phyloP scores from a whole-genome alignment of 495 filamentous ascomycete species.

The Aspergillus panamensis region DNA sequence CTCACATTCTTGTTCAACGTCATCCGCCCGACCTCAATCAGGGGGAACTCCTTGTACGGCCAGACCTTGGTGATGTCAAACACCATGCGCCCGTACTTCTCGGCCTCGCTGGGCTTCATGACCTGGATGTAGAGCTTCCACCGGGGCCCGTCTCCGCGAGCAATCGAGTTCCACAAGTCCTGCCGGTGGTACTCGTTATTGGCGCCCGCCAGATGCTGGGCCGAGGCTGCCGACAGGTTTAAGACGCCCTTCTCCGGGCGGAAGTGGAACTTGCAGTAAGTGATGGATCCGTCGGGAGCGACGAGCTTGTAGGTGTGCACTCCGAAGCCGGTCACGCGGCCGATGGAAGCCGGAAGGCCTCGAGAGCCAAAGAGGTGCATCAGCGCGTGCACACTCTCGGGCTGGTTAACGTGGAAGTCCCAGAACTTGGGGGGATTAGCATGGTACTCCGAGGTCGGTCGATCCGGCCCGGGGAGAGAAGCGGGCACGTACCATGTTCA shows the following conservation, averaged over 20 bases:
- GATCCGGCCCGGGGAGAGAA: background rate
- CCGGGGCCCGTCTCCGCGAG: slow-evolving; percentile 33
- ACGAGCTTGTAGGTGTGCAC: slow-evolving; percentile 66
- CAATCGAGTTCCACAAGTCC: slow-evolving; percentile 39
- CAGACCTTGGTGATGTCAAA: slow-evolving; percentile 48
- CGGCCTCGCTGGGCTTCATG: slow-evolving; percentile 47
- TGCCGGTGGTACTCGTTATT: slow-evolving; percentile 38
- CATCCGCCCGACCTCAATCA: slow-evolving; percentile 40
- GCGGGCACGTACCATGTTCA: slow-evolving; percentile 40
- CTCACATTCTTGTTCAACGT: slow-evolving; percentile 39
- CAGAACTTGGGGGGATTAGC: slow-evolving; percentile 40
- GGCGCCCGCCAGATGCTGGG: slow-evolving; percentile 48
- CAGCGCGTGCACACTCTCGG: slow-evolving; percentile 56
- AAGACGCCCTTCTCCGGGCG: slow-evolving; percentile 54
- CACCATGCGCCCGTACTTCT: slow-evolving; percentile 30
- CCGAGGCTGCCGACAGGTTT: slow-evolving; percentile 53
- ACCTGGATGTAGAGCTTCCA: slow-evolving; percentile 49
- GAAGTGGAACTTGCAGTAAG: slow-evolving; percentile 64
- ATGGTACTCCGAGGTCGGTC: too few species aligned
- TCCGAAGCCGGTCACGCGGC: slow-evolving; percentile 63
- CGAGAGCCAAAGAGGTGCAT: slow-evolving; percentile 67
- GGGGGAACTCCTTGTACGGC: slow-evolving; percentile 39
- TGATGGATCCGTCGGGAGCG: slow-evolving; percentile 49
- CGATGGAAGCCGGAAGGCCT: slow-evolving; percentile 58
- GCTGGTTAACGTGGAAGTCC: slow-evolving; percentile 43